Conservation (phyloP, 2,329 filamentous ascomycete genomes). For the Ceratocystis colombiana region DNA sequence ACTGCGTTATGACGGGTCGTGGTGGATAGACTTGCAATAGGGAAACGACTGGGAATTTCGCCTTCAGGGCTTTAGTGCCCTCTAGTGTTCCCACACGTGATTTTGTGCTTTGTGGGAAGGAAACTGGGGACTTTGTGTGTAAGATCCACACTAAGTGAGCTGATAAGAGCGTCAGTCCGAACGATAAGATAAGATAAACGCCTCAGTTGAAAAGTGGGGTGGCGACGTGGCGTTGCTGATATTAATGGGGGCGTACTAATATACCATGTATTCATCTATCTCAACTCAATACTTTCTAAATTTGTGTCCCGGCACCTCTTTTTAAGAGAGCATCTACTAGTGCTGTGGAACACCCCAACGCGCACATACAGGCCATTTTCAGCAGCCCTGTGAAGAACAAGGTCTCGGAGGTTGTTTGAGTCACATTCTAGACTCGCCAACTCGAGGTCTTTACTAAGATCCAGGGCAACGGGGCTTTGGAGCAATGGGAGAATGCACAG, state of each 20-base stretch:
- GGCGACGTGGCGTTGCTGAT: background rate
- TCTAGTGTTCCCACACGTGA: slow-evolving; percentile 24
- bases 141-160: slow-evolving; percentile 3
- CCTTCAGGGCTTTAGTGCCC: slow-evolving; percentile 26
- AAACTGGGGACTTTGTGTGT: slow-evolving; percentile 21
- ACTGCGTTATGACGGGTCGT: slow-evolving; percentile 26
- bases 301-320: background rate
- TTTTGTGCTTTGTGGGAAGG: slow-evolving; percentile 25
- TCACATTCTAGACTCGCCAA: background rate
- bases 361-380: background rate
- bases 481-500: background rate
- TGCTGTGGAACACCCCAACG: background rate
- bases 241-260: background rate
- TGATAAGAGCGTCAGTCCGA: background rate
- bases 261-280: background rate
- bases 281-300: background rate
- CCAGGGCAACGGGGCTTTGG: background rate
- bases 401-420: background rate
- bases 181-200: slow-evolving; percentile 7
- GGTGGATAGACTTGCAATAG: slow-evolving; percentile 24
- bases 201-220: background rate
- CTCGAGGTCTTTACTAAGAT: background rate
- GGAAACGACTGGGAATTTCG: slow-evolving; percentile 24
- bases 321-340: background rate
- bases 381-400: background rate